phyloP scores from a whole-genome alignment of 2,329 filamentous ascomycete species.

The Pseudodiploospora longispora region DNA sequence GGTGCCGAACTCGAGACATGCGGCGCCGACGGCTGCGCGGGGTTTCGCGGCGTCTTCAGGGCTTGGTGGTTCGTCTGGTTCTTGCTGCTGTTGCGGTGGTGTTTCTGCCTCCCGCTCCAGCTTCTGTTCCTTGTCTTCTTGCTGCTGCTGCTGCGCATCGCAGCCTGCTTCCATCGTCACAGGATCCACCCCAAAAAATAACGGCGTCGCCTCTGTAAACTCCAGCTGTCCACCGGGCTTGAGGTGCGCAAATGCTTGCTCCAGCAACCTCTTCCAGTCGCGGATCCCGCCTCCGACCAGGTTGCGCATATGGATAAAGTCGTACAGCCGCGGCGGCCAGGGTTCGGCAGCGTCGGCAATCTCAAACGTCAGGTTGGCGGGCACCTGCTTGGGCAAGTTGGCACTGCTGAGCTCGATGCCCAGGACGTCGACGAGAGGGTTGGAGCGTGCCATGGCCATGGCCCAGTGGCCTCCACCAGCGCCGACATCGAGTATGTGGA shows the following conservation, averaged over 20 bases:
- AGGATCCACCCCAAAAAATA: constrained; percentile 30
- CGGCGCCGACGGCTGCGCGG: constrained; percentile 14
- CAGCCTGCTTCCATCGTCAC: constrained; percentile 16
- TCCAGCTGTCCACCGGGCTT: constrained; percentile 37
- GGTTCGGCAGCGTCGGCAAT: constrained; percentile 49
- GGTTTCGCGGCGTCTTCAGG: background rate
- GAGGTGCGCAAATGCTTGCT: constrained; percentile 30
- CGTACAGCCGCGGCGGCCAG: constrained; percentile 27
- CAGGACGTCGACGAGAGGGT: constrained; percentile 30
- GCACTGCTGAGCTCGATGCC: constrained; percentile 34
- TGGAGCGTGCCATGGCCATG: constrained; percentile 32
- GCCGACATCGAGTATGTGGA: constrained; percentile 33
- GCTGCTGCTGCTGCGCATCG: constrained; percentile 5
- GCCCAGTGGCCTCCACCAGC: constrained; percentile 36
- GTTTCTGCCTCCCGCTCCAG: constrained; percentile 9
- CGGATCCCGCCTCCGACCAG: constrained; percentile 36
- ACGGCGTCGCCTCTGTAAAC: constrained; percentile 33
- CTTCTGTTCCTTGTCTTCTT: background rate
- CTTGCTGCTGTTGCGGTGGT: background rate
- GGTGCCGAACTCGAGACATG: constrained; percentile 27
- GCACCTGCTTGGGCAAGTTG: constrained; percentile 36
- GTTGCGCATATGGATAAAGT: constrained; percentile 37
- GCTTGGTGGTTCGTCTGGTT: background rate
- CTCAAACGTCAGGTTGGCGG: constrained; percentile 51
- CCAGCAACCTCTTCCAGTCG: constrained; percentile 30